Evolutionary conservation across 2,329 filamentous ascomycete species (phyloP), one percentile per base, ranked within the genome.

Genomic region (Monilinia fructigena): DNA sequence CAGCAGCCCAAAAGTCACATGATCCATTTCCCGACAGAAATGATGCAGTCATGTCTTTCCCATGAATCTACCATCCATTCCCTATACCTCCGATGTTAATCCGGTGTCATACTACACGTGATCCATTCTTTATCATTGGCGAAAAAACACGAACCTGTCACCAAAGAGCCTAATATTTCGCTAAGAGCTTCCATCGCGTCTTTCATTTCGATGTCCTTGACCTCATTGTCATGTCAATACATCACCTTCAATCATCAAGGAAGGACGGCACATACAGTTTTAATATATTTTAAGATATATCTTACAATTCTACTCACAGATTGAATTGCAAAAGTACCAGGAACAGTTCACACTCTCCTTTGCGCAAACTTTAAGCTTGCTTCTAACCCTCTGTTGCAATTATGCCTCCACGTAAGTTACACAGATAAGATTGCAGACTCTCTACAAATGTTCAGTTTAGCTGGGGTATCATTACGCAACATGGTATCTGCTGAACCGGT

Each of bases 401-500:
- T 16, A 75, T 75, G 74, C 74, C 73, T 70, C 74, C 74, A 65
- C 73, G 74, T 75, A 73, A 74, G 74, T 74, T 52, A 26, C 61
- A 68, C 53, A 48, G 47, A 40, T 42, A 6, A 14, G 12, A 38
- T 38, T 31, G n/a, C 14, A 40, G 31, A 50, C 12, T 26, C 12
- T 26, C 4, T 26, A 38, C 8, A 12, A 7, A 38, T 11, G 3
- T 18, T 38, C 31, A 61, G 10, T 40, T 31, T 3, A 38, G n/a
- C n/a, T 40, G 2, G 8, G 11, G 12, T 20, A 0, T 2, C 4
- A 14, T 61, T 14, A 23, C 20, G 23, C n/a, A 38, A 3, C 12
- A n/a, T 26, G 1, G 48, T 58, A 4, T 54, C 67, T 53, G 38
- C 61, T 26, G 11, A 35, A 45, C 63, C 68, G 47, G 47, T 53